Evolutionary conservation across 805 yeast species (phyloP), one percentile per base, ranked within the genome.

Genomic region (Pichia sporocuriosa): DNA sequence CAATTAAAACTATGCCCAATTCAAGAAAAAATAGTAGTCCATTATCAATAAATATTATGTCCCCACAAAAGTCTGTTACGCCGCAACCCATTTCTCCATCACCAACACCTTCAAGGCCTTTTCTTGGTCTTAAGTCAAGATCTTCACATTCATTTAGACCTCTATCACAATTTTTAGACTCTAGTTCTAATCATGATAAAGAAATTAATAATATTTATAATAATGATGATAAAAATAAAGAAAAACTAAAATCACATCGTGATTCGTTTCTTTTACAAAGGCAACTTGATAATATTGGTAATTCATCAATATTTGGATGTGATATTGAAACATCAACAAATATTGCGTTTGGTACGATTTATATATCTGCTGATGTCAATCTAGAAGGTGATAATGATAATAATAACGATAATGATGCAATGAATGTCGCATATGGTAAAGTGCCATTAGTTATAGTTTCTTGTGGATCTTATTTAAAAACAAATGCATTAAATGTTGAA

Each of bases 381-480:
- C 13, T 26, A 23, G 6, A 27, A 7, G 23, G 19, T 27, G 21
- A 29, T 21, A 31, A 26, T 28, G 73, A 75, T 48, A 70, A 72
- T 53, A 77, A 77, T 47, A 78, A 79, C 51, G 81, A 79, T 22
- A 75, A 19, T 13, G 22, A 32, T 16, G 16, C 28, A 32, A 37
- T 79, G 44, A 33, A 34, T 17, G 75, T 84, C 25, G 78, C 81
- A 37, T 93, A 86, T 58, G 98, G 97, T 19, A 70, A 79, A 40
- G 85, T 93, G 16, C 99, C 99, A 0, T 74, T 87, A 15, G 83
- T 93, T 12, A 94, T 93, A n/a, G 97, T 97, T 13, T 84, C 87
- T 52, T 90, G 98, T 65, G 97, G 97, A 1, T 80, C 84, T 0
- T 89, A 65, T 55, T 64, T 93, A 45, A 90, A 93, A 56, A 75